Evolutionary conservation across 2,329 filamentous ascomycete genomes (phyloP).

Genomic region (Trichophyton rubrum): DNA sequence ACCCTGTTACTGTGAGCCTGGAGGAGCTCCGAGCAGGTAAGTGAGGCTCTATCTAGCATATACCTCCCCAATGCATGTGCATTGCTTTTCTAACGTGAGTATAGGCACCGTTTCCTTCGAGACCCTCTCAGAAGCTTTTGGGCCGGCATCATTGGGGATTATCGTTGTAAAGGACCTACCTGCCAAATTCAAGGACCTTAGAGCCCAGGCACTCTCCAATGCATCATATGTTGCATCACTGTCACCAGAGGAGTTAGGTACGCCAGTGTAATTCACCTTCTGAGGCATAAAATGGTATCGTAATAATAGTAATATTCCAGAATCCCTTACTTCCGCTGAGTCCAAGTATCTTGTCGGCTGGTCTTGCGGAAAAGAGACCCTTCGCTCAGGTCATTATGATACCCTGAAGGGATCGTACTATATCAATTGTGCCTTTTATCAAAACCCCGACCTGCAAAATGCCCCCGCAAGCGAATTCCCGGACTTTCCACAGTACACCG

Average conservation of each 20-base stretch:
- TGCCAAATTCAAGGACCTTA: slow-evolving; percentile 54
- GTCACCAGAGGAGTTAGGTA: slow-evolving; percentile 57
- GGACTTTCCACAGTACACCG: slow-evolving; percentile 74
- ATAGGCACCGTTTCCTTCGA: slow-evolving; percentile 31
- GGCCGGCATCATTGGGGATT: slow-evolving; percentile 79
- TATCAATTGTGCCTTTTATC: slow-evolving; percentile 47
- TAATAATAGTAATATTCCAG: slow-evolving; percentile 15
- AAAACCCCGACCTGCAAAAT: slow-evolving; percentile 26
- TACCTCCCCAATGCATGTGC: not conserved
- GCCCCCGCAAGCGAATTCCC: slow-evolving; percentile 26
- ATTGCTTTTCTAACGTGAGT: not conserved
- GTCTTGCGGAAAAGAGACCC: slow-evolving; percentile 52
- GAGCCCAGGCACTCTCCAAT: slow-evolving; percentile 66
- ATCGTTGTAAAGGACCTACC: slow-evolving; percentile 85
- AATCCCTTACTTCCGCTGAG: slow-evolving; percentile 30
- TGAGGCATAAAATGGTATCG: slow-evolving; percentile 40
- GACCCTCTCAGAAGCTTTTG: slow-evolving; percentile 57
- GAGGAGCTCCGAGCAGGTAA: slow-evolving; percentile 29
- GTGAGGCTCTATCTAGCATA: slow-evolving; percentile 25
- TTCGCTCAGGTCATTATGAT: slow-evolving; percentile 49
- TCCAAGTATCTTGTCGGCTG: slow-evolving; percentile 52
- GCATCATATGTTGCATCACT: slow-evolving; percentile 81
- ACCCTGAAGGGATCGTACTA: slow-evolving; percentile 54
- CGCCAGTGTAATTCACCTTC: slow-evolving; percentile 14
- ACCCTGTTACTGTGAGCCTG: slow-evolving; percentile 38